phyloP scores from a whole-genome alignment of 1,139 yeast species.

The Blastobotrys persicus region DNA sequence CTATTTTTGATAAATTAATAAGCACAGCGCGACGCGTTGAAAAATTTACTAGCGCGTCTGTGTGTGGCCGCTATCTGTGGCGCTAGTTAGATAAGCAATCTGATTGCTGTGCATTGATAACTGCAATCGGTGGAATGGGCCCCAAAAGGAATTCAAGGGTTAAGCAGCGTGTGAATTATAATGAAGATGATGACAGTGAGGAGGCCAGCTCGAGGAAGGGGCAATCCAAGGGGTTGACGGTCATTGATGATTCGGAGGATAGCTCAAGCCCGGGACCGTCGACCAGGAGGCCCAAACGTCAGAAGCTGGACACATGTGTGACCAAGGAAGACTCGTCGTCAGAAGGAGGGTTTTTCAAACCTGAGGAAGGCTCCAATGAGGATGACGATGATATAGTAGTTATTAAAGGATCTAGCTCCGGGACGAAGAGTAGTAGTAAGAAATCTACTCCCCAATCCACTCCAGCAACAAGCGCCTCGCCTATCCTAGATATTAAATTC shows the following conservation, averaged over 20 bases:
- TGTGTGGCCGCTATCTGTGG: neutral
- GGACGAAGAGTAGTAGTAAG: neutral
- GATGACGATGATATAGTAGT: neutral
- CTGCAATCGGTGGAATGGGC: neutral
- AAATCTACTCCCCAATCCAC: conserved; percentile 3
- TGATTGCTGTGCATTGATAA: no score
- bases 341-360: conserved; percentile 2
- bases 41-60: neutral
- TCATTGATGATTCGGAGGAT: neutral
- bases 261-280: neutral
- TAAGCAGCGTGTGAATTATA: neutral
- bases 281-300: neutral
- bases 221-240: neutral
- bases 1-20: neutral
- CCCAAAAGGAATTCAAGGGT: neutral
- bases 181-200: neutral
- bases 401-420: neutral
- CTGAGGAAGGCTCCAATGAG: neutral
- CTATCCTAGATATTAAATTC: neutral
- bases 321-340: conserved; percentile 2
- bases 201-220: neutral
- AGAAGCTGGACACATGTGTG: neutral
- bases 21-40: neutral
- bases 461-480: conserved; percentile 1
- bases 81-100: neutral